Percentiles rank a stretch among this genome's conserved stretches.
phyloP scores from a whole-genome alignment of 1,284 basidiomycete species.

The Pulveroboletus sp. region DNA sequence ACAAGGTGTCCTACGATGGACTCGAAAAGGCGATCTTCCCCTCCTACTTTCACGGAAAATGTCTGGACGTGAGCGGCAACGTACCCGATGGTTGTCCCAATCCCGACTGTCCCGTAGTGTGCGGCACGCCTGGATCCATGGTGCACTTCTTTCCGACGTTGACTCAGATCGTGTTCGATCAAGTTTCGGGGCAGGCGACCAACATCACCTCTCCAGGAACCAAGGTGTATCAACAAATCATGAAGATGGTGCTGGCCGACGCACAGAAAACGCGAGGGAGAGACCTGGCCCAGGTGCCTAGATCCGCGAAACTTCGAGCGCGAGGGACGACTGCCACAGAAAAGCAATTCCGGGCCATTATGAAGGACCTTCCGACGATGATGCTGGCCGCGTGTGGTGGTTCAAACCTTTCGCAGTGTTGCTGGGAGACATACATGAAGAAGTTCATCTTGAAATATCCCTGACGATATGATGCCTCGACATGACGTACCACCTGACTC shows the following conservation, averaged over 20 bases:
- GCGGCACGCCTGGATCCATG: slow-evolving; percentile 77
- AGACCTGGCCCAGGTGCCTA: slow-evolving; percentile 12
- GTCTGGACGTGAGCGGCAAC: slow-evolving; percentile 51
- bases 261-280: slow-evolving; percentile 12
- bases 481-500: background rate
- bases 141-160: slow-evolving; percentile 63
- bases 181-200: slow-evolving; percentile 42
- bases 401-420: slow-evolving; percentile 49
- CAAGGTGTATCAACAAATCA: slow-evolving; percentile 43
- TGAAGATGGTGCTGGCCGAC: slow-evolving; percentile 40
- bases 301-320: slow-evolving; percentile 15
- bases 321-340: slow-evolving; percentile 17
- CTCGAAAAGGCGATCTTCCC: slow-evolving; percentile 61
- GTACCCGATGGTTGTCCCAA: slow-evolving; percentile 73
- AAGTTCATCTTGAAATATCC: slow-evolving; percentile 63
- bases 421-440: slow-evolving; percentile 64
- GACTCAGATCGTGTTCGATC: slow-evolving; percentile 50
- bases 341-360: slow-evolving; percentile 35
- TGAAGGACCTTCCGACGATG: slow-evolving; percentile 37
- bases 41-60: slow-evolving; percentile 73
- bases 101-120: slow-evolving; percentile 72
- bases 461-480: slow-evolving; percentile 35
- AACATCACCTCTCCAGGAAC: slow-evolving; percentile 41
- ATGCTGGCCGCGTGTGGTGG: slow-evolving; percentile 53
- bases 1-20: slow-evolving; percentile 43